Percentiles rank a stretch among this genome's conserved stretches.
Conservation (phyloP, 371 early-diverging fungal genomes). For the Lichtheimia corymbifera region DNA sequence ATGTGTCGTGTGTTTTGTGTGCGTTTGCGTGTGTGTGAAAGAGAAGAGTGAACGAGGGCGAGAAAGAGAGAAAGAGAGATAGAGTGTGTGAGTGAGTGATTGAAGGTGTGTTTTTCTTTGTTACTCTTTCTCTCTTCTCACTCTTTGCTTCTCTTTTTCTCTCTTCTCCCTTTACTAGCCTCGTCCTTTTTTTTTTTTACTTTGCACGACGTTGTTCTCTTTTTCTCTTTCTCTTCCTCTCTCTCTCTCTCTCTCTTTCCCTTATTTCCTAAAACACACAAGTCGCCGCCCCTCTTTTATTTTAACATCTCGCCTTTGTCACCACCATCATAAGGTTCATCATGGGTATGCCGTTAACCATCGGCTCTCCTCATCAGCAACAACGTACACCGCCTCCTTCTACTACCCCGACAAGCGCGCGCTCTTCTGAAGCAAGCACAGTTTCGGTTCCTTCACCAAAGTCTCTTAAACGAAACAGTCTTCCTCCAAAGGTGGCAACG, state of each 20-base stretch:
- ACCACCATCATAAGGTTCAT: neutral
- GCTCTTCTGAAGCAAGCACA: slow-evolving; percentile 7
- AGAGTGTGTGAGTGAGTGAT: too few relatives aligned
- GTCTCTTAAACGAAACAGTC: slow-evolving; percentile 6
- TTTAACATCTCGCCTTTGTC: neutral
- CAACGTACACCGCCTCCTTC: slow-evolving; percentile 14
- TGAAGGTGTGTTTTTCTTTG: too few relatives aligned
- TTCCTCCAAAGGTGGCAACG: slow-evolving; percentile 1
- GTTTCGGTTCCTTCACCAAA: slow-evolving; percentile 10
- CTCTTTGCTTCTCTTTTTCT: neutral
- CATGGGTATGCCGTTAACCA: slow-evolving; percentile 10
- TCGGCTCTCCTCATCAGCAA: slow-evolving; percentile 1
- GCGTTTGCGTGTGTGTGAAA: too few relatives aligned
- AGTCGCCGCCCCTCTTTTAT: neutral
- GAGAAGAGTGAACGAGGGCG: too few relatives aligned
- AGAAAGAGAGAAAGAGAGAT: too few relatives aligned
- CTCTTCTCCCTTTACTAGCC: slow-evolving; percentile 1
- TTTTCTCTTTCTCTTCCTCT: slow-evolving; percentile 8
- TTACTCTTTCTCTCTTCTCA: too few relatives aligned
- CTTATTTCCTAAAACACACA: neutral
- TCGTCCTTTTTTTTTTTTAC: slow-evolving; percentile 15
- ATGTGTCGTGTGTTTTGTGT: too few relatives aligned
- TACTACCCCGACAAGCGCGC: slow-evolving; percentile 11
- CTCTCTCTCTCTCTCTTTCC: slow-evolving; percentile 5
- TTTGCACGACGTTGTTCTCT: neutral